Base-by-base conservation (phyloP, 140 eudicot genomes). In the Flaveria floridana region DNA sequence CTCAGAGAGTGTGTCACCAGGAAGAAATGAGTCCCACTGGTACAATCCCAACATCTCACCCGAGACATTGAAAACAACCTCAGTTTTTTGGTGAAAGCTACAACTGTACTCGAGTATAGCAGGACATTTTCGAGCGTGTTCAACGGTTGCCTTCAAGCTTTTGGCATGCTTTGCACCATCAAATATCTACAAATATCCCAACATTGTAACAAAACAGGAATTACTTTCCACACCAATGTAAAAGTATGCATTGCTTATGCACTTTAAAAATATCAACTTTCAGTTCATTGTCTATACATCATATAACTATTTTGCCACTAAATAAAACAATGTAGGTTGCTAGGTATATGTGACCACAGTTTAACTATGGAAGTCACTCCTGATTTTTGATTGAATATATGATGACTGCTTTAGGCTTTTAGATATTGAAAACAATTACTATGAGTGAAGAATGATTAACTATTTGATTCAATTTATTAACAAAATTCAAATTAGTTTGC, bases 101-200 rank as follows among this genome's bases (percentile, higher is more conserved):
- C 70, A 68, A 12, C 8, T 13, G 59, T 84, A 84, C 59, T 65
- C 28, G 39, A 62, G 59, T 69, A 70, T 81, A 66, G 74, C 86
- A 72, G 51, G 50, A 73, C 89, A 87, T 41, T 39, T 58, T 48
- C n/a, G 76, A 74, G 92, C 92, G 68, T 87, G 92, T 7, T 59
- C 57, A 50, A 71, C 55, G 0, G 78, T 74, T 12, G 2, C 21
- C 70, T 51, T 10, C 71, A 74, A 84, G 37, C 25, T 68, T 72
- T 80, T 75, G 57, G 64, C 76, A 65, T 72, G 71, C 14, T 78
- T 71, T 61, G 66, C 55, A 34, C 16, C 68, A 16, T 28, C 53
- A 63, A 82, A 78, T 66, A 82, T 82, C 92, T 84, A 77, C 55
- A 72, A 44, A 39, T 73, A 76, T 62, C 70, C 51, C 76, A 65